Evolutionary conservation across 2,329 filamentous ascomycete species (phyloP).

Genomic region (Domatiomyces globalis): DNA sequence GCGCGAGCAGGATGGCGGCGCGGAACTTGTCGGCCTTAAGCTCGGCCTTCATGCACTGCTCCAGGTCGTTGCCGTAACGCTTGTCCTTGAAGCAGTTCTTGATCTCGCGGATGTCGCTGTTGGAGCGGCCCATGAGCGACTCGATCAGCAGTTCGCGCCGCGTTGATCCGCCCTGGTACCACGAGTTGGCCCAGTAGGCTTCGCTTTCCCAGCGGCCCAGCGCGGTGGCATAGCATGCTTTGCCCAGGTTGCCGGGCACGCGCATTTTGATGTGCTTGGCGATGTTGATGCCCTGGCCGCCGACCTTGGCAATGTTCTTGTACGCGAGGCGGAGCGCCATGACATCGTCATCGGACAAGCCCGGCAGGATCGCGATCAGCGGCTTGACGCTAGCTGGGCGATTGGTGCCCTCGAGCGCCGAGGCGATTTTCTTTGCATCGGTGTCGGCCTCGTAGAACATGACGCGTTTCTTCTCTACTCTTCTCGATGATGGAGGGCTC

Average conservation of each 20-base stretch:
- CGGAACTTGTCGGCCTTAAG: conserved; percentile 95
- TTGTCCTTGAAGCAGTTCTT: conserved; percentile 83
- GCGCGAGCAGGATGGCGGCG: conserved; percentile 64
- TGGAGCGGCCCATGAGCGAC: conserved; percentile 75
- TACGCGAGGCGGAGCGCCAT: conserved; percentile 77
- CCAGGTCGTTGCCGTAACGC: conserved; percentile 70
- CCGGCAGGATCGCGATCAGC: conserved; percentile 71
- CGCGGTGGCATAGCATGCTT: conserved; percentile 79
- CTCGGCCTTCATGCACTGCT: conserved; percentile 79
- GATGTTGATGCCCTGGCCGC: conserved; percentile 35
- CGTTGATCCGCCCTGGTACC: conserved; percentile 79
- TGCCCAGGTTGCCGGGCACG: conserved; percentile 54
- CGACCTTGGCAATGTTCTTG: conserved; percentile 66
- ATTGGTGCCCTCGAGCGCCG: conserved; percentile 51
- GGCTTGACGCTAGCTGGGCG: conserved; percentile 54
- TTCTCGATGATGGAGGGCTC: not conserved
- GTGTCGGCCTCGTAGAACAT: conserved; percentile 72
- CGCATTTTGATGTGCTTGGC: conserved; percentile 38
- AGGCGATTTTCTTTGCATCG: conserved; percentile 62
- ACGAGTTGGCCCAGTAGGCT: conserved; percentile 96
- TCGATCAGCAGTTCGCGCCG: conserved; percentile 85
- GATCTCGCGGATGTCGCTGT: conserved; percentile 74
- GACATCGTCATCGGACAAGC: conserved; percentile 73
- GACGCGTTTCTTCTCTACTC: conserved; percentile 39
- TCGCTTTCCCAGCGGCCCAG: conserved; percentile 85